Evolutionary conservation across 805 yeast species (phyloP).

Genomic region (Monosporozyma siamensis): DNA sequence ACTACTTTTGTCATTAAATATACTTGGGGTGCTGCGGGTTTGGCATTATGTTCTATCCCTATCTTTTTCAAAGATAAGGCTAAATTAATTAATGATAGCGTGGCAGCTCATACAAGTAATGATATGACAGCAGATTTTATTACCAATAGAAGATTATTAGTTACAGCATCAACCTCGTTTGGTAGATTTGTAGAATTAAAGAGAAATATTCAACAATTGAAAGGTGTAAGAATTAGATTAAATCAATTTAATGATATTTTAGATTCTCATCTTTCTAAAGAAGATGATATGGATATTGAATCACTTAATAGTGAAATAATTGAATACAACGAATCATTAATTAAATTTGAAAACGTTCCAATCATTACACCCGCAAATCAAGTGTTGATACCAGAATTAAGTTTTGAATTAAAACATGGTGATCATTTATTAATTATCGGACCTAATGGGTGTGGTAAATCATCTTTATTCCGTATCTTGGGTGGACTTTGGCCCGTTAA

Average conservation of each 20-base stretch:
- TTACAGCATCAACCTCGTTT: slow-evolving; percentile 79
- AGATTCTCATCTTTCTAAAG: slow-evolving; percentile 28
- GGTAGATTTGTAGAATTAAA: slow-evolving; percentile 81
- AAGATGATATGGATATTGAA: slow-evolving; percentile 10
- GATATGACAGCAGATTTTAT: slow-evolving; percentile 72
- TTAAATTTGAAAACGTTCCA: slow-evolving; percentile 68
- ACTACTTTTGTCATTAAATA: slow-evolving; percentile 86
- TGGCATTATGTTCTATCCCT: slow-evolving; percentile 79
- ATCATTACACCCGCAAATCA: slow-evolving; percentile 80
- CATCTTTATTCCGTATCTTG: slow-evolving; percentile 78
- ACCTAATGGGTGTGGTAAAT: slow-evolving; percentile 94
- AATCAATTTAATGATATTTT: slow-evolving; percentile 59
- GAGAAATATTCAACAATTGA: slow-evolving; percentile 70
- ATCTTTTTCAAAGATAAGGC: slow-evolving; percentile 49
- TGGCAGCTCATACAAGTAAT: slow-evolving; percentile 7
- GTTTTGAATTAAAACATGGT: slow-evolving; percentile 69
- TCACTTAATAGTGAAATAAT: slow-evolving; percentile 12
- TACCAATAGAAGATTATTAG: slow-evolving; percentile 73
- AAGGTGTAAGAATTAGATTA: slow-evolving; percentile 74
- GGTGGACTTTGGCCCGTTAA: slow-evolving; percentile 91
- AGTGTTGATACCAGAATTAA: slow-evolving; percentile 52
- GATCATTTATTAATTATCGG: slow-evolving; percentile 85
- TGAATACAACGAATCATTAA: slow-evolving; percentile 46
- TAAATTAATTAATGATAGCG: slow-evolving; percentile 7
- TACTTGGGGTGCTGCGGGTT: slow-evolving; percentile 93